Percentiles rank a stretch among this genome's conserved stretches.
phyloP scores from a whole-genome alignment of 345 rosid genomes.

The Populus deltoides region DNA sequence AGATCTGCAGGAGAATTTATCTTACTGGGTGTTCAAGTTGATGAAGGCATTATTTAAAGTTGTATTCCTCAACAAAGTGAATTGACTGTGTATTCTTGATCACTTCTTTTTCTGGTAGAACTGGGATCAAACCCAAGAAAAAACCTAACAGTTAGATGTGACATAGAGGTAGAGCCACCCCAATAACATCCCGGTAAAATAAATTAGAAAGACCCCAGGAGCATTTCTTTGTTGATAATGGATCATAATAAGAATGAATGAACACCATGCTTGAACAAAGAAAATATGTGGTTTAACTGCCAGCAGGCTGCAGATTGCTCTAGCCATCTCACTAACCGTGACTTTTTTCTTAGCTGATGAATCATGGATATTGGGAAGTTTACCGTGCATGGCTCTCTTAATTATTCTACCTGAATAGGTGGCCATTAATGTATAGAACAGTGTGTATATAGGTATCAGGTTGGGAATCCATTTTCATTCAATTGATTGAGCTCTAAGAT shows the following conservation, averaged over 20 bases:
- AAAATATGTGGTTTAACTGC: neutral
- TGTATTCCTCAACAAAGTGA: neutral
- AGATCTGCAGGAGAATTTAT: neutral
- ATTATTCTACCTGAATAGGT: neutral
- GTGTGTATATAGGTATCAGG: neutral
- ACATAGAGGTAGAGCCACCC: neutral
- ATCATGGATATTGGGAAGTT: neutral
- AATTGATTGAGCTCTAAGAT: neutral
- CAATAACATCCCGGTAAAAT: neutral
- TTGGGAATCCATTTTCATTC: neutral
- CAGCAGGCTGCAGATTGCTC: neutral
- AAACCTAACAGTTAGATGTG: neutral
- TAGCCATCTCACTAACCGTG: neutral
- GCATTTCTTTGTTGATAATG: neutral
- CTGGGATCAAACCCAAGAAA: neutral
- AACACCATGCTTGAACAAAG: neutral
- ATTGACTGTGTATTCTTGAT: neutral
- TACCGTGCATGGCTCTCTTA: neutral
- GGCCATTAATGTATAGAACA: neutral
- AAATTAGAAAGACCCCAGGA: neutral
- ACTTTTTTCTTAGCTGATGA: neutral
- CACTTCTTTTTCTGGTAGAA: neutral
- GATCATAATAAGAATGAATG: neutral
- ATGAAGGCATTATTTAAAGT: neutral
- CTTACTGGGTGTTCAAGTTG: neutral